Evolutionary conservation across 768 basidiomycete species (phyloP).

Genomic region (Boletus tomentosulus): DNA sequence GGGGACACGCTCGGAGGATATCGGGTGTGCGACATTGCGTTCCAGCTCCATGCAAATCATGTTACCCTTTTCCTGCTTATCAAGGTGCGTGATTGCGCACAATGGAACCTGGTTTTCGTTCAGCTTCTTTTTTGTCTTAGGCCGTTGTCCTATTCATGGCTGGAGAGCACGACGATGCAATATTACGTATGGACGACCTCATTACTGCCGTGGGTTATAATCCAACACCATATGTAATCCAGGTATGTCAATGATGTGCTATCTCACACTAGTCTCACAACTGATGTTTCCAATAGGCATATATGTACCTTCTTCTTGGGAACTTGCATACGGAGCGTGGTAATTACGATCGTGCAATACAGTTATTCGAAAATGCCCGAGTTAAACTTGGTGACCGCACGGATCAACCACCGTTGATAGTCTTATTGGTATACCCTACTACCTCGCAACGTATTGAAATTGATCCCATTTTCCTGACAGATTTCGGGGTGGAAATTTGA

Average conservation of each 20-base stretch:
- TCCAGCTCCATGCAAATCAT: neutral
- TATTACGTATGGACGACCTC: slow-evolving; percentile 3
- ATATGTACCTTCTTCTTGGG: too few species aligned
- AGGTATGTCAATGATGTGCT: neutral
- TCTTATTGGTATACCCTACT: too few species aligned
- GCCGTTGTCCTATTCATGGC: neutral
- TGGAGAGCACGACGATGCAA: neutral
- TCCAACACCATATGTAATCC: neutral
- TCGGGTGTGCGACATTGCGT: neutral
- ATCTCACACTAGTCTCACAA: neutral
- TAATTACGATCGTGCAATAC: too few species aligned
- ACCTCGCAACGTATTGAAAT: neutral
- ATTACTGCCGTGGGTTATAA: neutral
- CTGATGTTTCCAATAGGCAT: neutral
- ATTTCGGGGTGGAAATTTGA: too few species aligned
- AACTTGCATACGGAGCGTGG: too few species aligned
- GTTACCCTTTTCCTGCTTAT: neutral
- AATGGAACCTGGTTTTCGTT: neutral
- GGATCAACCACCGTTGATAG: too few species aligned
- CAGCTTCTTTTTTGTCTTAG: neutral
- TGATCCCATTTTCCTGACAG: neutral
- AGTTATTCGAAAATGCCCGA: too few species aligned
- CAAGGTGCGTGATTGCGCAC: neutral
- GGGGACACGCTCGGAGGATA: neutral
- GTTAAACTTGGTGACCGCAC: too few species aligned